Evolutionary conservation across 192 early-diverging fungal species (phyloP).

Genomic region (Backusella macrospora): DNA sequence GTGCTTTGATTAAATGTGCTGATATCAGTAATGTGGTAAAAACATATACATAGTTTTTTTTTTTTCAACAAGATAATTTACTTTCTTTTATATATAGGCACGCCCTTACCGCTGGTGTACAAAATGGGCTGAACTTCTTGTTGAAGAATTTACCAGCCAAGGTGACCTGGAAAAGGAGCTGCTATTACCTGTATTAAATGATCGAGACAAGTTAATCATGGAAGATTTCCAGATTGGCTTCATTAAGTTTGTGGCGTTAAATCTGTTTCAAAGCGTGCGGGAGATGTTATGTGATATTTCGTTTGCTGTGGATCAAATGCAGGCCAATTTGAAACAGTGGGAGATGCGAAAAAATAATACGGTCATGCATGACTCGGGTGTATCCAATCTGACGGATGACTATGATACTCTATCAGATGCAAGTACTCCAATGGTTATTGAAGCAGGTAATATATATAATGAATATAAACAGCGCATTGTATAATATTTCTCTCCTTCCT

Average conservation of each 20-base stretch:
- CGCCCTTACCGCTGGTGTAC: constrained; percentile 71
- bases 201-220: constrained; percentile 47
- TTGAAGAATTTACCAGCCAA: constrained; percentile 71
- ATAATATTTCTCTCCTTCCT: not conserved
- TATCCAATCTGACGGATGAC: constrained; percentile 18
- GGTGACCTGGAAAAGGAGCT: constrained; percentile 75
- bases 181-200: constrained; percentile 60
- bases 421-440: constrained; percentile 11
- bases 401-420: constrained; percentile 19
- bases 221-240: constrained; percentile 57
- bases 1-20: constrained; percentile 79
- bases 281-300: constrained; percentile 31
- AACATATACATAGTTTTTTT: not conserved
- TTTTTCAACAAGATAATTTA: not conserved
- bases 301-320: constrained; percentile 40
- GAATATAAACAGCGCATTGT: no score
- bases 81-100: constrained; percentile 38
- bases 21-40: constrained; percentile 78
- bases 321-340: constrained; percentile 39
- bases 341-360: constrained; percentile 21
- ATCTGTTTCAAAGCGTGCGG: constrained; percentile 48
- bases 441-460: not conserved
- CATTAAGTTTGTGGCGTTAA: constrained; percentile 55
- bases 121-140: constrained; percentile 69
- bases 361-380: constrained; percentile 15